Base-by-base conservation (phyloP, 176 grass and related monocot species). In the Avena atlantica region DNA sequence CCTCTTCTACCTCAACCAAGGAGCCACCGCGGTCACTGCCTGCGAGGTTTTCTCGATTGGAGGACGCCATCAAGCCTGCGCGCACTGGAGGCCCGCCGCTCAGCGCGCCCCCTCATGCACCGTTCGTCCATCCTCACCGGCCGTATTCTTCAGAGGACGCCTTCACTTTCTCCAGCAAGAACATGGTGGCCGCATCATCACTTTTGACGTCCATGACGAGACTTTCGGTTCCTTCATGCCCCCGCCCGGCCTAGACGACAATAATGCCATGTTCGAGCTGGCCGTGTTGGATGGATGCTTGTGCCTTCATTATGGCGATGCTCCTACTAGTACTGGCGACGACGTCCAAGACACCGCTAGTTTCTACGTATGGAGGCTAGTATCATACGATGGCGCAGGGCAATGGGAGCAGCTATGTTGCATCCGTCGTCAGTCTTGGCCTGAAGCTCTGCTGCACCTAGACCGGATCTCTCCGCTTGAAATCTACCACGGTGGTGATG, bases 381-480 rank as follows among this genome's bases (percentile, higher is more conserved):
- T 36, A 44, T 2, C 62, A 65, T 71, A 45, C 36, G 3, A 71
- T 20, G 67, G 8, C 3, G 68, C 62, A 5, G 37, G 36, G 34
- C 36, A 70, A 44, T 70, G 68, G 68, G 68, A 44, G 36, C 36
- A 12, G 36, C 68, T 71, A 1, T 70, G 17, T n/a, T 70, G 36
- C 68, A n/a, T 70, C 17, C 68, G 34, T 11, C 68, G 68, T 2
- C 68, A 71, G 9, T 40, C 68, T 45, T 71, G 68, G 68, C 68
- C 68, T 3, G 37, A 71, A 44, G 36, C 36, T 71, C 68, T 71
- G 0, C 1, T 50, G 2, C 2, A 40, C 5, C 4, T 50, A 9
- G 71, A 74, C n/a, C n/a, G 21, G 71, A 49, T 74, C 71, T 25
- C 45, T 25, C 45, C 71, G 10, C 71, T 74, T 16, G 45, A 74